Percentiles rank a stretch among this genome's conserved stretches.
Conservation (phyloP, 192 early-diverging fungal genomes). For the Coemansia sp. region DNA sequence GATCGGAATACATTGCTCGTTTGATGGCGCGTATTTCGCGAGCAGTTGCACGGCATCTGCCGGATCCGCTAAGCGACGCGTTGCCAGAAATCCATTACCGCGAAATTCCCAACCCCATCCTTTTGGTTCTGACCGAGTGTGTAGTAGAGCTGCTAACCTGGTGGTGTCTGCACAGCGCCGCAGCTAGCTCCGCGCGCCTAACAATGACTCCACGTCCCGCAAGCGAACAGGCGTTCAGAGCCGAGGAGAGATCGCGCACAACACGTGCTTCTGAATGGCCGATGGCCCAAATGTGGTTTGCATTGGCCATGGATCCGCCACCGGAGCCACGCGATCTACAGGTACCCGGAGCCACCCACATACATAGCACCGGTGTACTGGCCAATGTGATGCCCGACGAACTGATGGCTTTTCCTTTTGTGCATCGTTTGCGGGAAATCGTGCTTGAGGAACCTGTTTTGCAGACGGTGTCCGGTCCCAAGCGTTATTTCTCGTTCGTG, state of each 20-base stretch:
- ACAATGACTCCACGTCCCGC: slow-evolving; percentile 4
- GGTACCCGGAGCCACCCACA: slow-evolving; percentile 28
- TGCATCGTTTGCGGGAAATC: slow-evolving; percentile 64
- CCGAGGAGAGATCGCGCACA: slow-evolving; percentile 30
- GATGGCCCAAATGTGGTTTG: slow-evolving; percentile 36
- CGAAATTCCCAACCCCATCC: slow-evolving; percentile 53
- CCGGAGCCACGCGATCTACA: slow-evolving; percentile 9
- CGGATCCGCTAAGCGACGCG: slow-evolving; percentile 18
- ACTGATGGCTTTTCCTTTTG: slow-evolving; percentile 54
- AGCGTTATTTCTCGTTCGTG: slow-evolving; percentile 57
- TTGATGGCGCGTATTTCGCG: slow-evolving; percentile 40
- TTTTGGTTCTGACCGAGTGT: slow-evolving; percentile 42
- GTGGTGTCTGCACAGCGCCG: slow-evolving; percentile 51
- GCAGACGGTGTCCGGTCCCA: slow-evolving; percentile 53
- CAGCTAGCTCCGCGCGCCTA: slow-evolving; percentile 20
- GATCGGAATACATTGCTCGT: slow-evolving; percentile 37
- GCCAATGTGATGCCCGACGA: slow-evolving; percentile 55
- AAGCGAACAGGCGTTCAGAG: slow-evolving; percentile 36
- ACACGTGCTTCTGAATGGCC: slow-evolving; percentile 33
- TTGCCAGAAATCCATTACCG: slow-evolving; percentile 54
- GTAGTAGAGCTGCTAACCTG: slow-evolving; percentile 55
- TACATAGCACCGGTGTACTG: slow-evolving; percentile 50
- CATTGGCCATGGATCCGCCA: slow-evolving; percentile 40
- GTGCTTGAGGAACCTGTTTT: slow-evolving; percentile 62
- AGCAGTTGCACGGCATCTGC: slow-evolving; percentile 37